Evolutionary conservation across 768 basidiomycete genomes (phyloP).

Genomic region (Rhodocollybia butyracea): DNA sequence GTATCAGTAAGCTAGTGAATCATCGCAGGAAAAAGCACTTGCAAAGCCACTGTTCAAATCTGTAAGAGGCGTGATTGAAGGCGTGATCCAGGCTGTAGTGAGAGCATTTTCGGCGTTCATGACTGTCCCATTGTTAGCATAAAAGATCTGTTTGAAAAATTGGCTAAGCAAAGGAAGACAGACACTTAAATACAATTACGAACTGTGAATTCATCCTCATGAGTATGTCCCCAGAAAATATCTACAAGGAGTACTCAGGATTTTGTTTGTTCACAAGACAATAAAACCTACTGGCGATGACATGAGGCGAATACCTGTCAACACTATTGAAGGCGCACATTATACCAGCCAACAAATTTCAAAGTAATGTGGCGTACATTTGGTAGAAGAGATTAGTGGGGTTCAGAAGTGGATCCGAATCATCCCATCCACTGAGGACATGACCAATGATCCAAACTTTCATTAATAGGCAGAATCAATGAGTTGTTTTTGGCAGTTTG

Average conservation of each 20-base stretch:
- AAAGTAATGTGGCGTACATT: constrained; percentile 29
- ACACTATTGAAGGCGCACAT: constrained; percentile 36
- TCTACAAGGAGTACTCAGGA: constrained; percentile 32
- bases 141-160: constrained; percentile 52
- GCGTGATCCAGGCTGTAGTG: constrained; percentile 51
- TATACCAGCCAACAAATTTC: background rate
- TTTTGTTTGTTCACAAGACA: background rate
- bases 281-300: constrained; percentile 59
- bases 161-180: background rate
- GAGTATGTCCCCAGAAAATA: constrained; percentile 76
- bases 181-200: constrained; percentile 15
- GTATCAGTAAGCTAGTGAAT: constrained; percentile 15
- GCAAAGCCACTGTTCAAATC: constrained; percentile 76
- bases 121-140: constrained; percentile 65
- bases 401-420: constrained; percentile 56
- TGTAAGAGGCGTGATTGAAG: constrained; percentile 65
- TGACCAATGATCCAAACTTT: constrained; percentile 54
- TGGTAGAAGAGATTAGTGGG: constrained; percentile 66
- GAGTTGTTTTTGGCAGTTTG: background rate
- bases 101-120: constrained; percentile 56
- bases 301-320: constrained; percentile 76
- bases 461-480: background rate
- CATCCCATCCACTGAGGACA: constrained; percentile 68
- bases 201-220: constrained; percentile 70
- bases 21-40: background rate